Conservation (phyloP, 2,329 filamentous ascomycete genomes). For the Aspergillus tubingensis region DNA sequence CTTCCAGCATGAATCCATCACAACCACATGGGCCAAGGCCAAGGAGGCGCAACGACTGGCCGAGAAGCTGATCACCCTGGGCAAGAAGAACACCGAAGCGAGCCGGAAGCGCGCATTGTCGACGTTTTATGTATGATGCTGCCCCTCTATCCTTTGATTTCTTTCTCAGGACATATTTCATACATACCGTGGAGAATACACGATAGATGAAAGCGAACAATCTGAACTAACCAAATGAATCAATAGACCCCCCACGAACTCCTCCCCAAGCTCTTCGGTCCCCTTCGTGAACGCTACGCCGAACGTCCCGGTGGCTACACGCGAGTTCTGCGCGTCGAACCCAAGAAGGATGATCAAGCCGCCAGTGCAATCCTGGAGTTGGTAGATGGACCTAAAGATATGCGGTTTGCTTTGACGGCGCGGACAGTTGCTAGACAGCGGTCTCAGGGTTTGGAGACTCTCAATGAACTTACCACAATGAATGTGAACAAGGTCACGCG, state of each 20-base stretch:
- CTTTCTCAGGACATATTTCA: too few relatives aligned
- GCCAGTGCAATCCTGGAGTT: conserved; percentile 89
- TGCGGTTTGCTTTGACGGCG: conserved; percentile 92
- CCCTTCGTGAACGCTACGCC: conserved; percentile 76
- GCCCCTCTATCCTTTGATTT: not conserved
- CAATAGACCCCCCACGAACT: conserved; percentile 43
- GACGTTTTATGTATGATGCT: conserved; percentile 75
- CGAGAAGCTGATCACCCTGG: conserved; percentile 90
- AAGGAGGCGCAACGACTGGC: conserved; percentile 94
- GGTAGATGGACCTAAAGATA: conserved; percentile 90
- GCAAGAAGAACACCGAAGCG: conserved; percentile 88
- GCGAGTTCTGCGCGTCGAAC: conserved; percentile 87
- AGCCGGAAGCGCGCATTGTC: conserved; percentile 72
- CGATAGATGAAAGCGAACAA: not conserved
- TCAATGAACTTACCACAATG: conserved; percentile 70
- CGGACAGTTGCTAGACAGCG: conserved; percentile 70
- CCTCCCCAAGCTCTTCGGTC: conserved; percentile 84
- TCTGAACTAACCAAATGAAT: conserved; percentile 5
- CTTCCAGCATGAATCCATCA: conserved; percentile 88
- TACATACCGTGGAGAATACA: not conserved
- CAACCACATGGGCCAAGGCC: conserved; percentile 93
- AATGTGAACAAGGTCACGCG: conserved; percentile 84
- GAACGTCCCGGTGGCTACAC: conserved; percentile 88
- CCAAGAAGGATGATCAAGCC: conserved; percentile 83
- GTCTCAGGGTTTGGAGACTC: conserved; percentile 53